Conservation (phyloP, 495 filamentous ascomycete genomes). For the Penicillium paxilli region DNA sequence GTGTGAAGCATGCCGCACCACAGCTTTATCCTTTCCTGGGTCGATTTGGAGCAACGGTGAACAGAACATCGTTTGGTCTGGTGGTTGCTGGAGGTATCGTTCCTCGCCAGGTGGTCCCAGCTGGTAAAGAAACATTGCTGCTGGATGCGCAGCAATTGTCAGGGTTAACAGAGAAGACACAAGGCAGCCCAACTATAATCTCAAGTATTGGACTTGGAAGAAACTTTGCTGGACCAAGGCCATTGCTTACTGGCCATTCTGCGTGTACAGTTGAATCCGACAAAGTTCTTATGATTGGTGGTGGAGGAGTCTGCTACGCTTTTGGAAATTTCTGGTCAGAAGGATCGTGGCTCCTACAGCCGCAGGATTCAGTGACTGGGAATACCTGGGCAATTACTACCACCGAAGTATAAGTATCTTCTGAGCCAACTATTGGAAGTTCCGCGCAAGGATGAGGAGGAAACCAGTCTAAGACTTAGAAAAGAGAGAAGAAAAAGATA, state of each 20-base stretch:
- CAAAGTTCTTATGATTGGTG: slow-evolving; percentile 64
- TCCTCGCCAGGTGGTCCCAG: slow-evolving; percentile 27
- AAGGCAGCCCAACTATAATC: slow-evolving; percentile 15
- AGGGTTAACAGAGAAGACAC: slow-evolving; percentile 6
- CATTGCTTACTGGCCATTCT: slow-evolving; percentile 68
- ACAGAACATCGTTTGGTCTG: slow-evolving; percentile 36
- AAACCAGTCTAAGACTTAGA: too few relatives aligned
- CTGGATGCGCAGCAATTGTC: slow-evolving; percentile 22
- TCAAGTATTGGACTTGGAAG: slow-evolving; percentile 23
- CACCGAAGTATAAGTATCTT: background rate
- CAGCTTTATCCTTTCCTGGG: slow-evolving; percentile 21
- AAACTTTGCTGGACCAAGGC: slow-evolving; percentile 36
- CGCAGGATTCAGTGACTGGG: slow-evolving; percentile 7
- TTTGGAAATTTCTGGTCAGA: slow-evolving; percentile 79
- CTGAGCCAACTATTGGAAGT: too few relatives aligned
- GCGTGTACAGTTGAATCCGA: slow-evolving; percentile 44
- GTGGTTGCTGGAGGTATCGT: slow-evolving; percentile 44
- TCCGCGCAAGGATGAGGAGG: background rate
- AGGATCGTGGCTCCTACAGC: slow-evolving; percentile 49
- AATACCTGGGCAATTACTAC: slow-evolving; percentile 19
- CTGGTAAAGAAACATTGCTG: slow-evolving; percentile 37
- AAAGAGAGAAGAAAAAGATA: too few relatives aligned
- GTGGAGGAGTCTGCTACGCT: slow-evolving; percentile 86
- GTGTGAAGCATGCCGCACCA: slow-evolving; percentile 17
- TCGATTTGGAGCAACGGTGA: slow-evolving; percentile 35